Conservation (phyloP, 306 rosid species). For the Glycine tomentella region DNA sequence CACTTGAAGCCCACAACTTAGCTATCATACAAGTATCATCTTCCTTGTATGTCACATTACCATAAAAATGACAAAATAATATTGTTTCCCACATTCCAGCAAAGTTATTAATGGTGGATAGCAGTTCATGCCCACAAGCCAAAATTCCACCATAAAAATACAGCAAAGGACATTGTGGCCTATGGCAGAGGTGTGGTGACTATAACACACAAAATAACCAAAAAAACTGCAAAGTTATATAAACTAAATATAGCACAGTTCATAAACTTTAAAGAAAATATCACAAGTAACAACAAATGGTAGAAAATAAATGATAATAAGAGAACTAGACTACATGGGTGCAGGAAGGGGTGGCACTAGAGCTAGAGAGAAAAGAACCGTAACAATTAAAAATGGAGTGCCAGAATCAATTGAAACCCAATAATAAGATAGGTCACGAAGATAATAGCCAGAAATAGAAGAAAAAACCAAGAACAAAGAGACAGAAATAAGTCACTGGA, state of each 20-base stretch:
- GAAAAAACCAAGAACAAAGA: neutral
- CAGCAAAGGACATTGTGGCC: neutral
- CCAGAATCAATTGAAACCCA: neutral
- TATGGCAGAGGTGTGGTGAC: too few relatives aligned
- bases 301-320: too few relatives aligned
- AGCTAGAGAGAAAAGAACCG: neutral
- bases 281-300: too few relatives aligned
- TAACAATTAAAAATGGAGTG: neutral
- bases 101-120: neutral
- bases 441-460: neutral
- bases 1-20: conserved; percentile 14
- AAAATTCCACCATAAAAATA: neutral
- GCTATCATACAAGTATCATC: conserved; percentile 25
- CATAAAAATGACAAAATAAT: conserved; percentile 35
- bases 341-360: too few relatives aligned
- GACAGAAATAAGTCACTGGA: neutral
- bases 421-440: neutral
- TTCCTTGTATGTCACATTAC: conserved; percentile 23
- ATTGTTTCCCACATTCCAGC: conserved; percentile 11
- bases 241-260: too few relatives aligned
- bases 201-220: too few relatives aligned
- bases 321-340: too few relatives aligned
- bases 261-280: too few relatives aligned
- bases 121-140: neutral
- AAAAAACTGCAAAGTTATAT: too few relatives aligned